Evolutionary conservation across 2,329 filamentous ascomycete genomes (phyloP).

Genomic region (Metarhizium rileyi): DNA sequence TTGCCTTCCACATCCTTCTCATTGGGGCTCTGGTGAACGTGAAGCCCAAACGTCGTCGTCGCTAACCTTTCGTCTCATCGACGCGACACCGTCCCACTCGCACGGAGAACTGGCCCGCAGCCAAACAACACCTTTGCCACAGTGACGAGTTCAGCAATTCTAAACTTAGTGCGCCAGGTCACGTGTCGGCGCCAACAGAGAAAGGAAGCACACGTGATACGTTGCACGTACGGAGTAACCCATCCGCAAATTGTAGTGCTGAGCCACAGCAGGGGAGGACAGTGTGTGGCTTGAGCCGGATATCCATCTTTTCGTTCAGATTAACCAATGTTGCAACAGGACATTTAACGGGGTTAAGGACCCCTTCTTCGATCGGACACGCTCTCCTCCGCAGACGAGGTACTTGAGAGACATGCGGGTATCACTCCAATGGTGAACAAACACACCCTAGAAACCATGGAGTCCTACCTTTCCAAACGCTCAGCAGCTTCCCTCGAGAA

Average conservation of each 20-base stretch:
- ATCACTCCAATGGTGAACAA: too few relatives aligned
- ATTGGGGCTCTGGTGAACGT: not conserved
- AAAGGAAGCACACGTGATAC: too few relatives aligned
- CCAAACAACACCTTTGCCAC: not conserved
- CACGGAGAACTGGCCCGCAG: not conserved
- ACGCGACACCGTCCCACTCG: not conserved
- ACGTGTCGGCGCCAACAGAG: not conserved
- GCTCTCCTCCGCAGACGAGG: too few relatives aligned
- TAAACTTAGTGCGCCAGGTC: not conserved
- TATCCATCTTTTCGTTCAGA: too few relatives aligned
- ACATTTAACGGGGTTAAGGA: too few relatives aligned
- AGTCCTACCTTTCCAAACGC: conserved; percentile 14
- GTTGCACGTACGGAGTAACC: too few relatives aligned
- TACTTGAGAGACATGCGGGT: too few relatives aligned
- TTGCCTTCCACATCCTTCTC: not conserved
- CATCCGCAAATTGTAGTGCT: too few relatives aligned
- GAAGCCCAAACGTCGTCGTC: not conserved
- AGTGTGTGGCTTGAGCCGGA: too few relatives aligned
- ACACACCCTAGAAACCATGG: conserved; percentile 1
- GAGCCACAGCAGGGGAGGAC: too few relatives aligned
- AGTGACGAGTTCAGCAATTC: not conserved
- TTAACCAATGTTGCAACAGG: too few relatives aligned
- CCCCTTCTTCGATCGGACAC: too few relatives aligned
- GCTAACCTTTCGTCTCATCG: not conserved
- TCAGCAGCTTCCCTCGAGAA: conserved; percentile 14